Evolutionary conservation across 768 basidiomycete genomes (phyloP), one percentile per base, ranked within the genome.

Genomic region (Xanthoconium stramineum): DNA sequence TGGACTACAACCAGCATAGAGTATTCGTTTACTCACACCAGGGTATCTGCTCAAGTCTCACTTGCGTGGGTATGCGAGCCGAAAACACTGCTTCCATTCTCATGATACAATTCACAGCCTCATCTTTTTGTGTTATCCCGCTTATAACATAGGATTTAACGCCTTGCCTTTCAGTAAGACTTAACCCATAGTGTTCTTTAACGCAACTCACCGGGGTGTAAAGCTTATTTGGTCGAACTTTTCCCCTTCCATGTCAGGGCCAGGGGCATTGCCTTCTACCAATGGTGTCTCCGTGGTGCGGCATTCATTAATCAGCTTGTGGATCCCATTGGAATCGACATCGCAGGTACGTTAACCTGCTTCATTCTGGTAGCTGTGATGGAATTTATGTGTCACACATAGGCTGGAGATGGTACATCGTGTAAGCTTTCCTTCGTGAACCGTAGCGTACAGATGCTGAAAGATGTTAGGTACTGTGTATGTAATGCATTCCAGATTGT

Each of bases 151-250:
- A 9, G 60, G 43, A 19, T 59, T 49, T 53, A 47, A 7, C n/a
- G 47, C 51, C 8, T 20, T 60, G 45, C 43, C 24, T 0, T 53
- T 24, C 19, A 45, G 60, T 50, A 12, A 61, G 28, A 4, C 12
- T 19, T 24, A 11, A 8, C n/a, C 4, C 24, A 4, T 24, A 24
- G 24, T 14, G 2, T 15, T 17, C 3, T 15, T 30, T 52, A 37
- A 57, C 14, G 11, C 29, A 33, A 15, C 2, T 19, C 8, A 12
- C 15, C 15, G 24, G 19, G 63, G 7, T n/a, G 24, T 29, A 17
- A 39, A 83, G 83, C 84, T 5, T 86, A 76, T 76, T 69, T 85
- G 57, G 83, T 86, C n/a, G 85, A 86, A 61, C 65, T 87, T 33
- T 86, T 86, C 75, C 85, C 85, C 0, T 86, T 76, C 70, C 79